Evolutionary conservation across 1,284 basidiomycete species (phyloP), one percentile per base, ranked within the genome.

Genomic region (Boletus smithii): DNA sequence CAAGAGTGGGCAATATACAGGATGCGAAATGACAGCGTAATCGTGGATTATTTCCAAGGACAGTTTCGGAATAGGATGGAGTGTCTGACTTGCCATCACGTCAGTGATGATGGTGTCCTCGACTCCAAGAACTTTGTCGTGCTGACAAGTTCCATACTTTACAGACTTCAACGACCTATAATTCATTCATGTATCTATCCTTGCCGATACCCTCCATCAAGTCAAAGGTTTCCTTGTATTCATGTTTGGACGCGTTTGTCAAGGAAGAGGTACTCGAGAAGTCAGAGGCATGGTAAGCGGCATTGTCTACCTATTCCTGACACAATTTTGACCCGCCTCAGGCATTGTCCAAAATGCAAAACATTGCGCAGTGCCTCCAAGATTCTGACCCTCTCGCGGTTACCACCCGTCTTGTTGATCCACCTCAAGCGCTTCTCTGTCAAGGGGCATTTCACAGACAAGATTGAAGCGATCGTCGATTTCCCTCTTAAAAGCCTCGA

Each of bases 1-100:
- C 82, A 88, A 61, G 95, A 97, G 66, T 99, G 95, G 97, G 78
- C 82, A 57, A 81, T 89, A 36, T 98, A 97, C 76, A 83, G 85
- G 66, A 81, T 81, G 73, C 79, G 92, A 46, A 95, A 98, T 65
- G 92, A 99, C 66, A 93, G 89, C 58, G 74, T 98, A 48, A 89
- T 99, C 47, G 97, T 98, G 38, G 95, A 98, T 68, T 88, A 90
- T 63, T 98, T 99, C 75, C 95, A 98, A 70, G 97, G 95, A 4
- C 95, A 98, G 69, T 97, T 97, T 67, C 75, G 91, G 54, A 97
- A 91, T 70, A 80, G 86, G 48, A 71, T 99, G 69, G 82, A 93
- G 59, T 99, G 95, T 65, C 66, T 94, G 62, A 95, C 88, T 5
- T 99, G 95, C 66, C 76, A 81, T 55, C 91, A 93, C 70, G 93